phyloP scores from a whole-genome alignment of 2,329 filamentous ascomycete genomes.

The Alternaria gansuensis region DNA sequence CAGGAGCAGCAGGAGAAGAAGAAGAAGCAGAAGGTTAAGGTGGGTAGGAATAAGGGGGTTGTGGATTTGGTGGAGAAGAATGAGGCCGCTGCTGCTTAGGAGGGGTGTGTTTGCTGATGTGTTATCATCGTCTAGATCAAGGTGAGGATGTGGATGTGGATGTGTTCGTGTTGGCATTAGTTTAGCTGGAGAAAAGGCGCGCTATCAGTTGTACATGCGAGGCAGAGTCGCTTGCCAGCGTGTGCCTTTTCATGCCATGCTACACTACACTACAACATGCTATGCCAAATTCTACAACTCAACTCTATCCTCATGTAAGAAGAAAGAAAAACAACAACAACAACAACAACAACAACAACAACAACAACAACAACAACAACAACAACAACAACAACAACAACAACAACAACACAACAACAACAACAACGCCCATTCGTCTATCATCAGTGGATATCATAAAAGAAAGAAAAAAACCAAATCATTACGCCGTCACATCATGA shows the following conservation, averaged over 20 bases:
- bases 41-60: slow-evolving; percentile 81
- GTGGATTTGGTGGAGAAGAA: slow-evolving; percentile 79
- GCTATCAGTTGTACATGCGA: background rate
- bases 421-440: background rate
- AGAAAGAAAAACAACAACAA: background rate
- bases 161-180: background rate
- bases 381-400: background rate
- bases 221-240: background rate
- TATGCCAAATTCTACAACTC: background rate
- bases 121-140: background rate
- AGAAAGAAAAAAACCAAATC: background rate
- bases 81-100: slow-evolving; percentile 53
- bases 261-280: background rate
- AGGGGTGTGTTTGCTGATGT: background rate
- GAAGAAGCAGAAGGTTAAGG: slow-evolving; percentile 73
- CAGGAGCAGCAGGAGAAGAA: slow-evolving; percentile 30
- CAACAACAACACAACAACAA: background rate
- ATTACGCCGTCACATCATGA: slow-evolving; percentile 3
- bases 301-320: background rate
- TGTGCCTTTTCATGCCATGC: background rate
- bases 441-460: slow-evolving; percentile 16
- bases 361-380: background rate
- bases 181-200: too few species aligned
- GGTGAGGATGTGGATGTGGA: background rate
- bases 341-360: background rate